These are phyloP conservation scores for Talaromyces thailandensis DNA, from an alignment of 495 filamentous ascomycete genomes.

Conservation along the genomic window DNA sequence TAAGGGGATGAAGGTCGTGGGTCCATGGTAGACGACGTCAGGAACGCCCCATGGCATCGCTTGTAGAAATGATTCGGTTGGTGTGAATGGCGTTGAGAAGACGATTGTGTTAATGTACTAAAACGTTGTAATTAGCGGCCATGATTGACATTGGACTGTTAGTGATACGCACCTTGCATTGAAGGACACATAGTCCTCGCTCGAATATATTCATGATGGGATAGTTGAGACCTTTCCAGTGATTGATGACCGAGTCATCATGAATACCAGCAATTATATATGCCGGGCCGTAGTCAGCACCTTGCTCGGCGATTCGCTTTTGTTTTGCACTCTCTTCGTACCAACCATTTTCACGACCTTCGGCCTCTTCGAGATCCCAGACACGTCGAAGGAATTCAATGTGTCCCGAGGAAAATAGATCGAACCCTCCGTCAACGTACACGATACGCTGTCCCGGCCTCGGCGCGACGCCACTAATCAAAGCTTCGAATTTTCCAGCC, in stretches of 20 bases:
- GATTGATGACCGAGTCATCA: slow-evolving; percentile 87
- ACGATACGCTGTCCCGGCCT: slow-evolving; percentile 74
- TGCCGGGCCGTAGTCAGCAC: slow-evolving; percentile 65
- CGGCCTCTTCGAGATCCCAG: slow-evolving; percentile 55
- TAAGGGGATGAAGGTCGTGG: slow-evolving; percentile 81
- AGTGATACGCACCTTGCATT: slow-evolving; percentile 65
- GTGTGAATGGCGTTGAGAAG: slow-evolving; percentile 82
- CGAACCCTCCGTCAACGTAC: slow-evolving; percentile 94
- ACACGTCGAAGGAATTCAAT: slow-evolving; percentile 87
- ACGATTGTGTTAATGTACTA: slow-evolving; percentile 82
- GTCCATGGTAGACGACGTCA: slow-evolving; percentile 85
- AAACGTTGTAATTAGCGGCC: slow-evolving; percentile 11
- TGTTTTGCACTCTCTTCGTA: slow-evolving; percentile 52
- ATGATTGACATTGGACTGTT: slow-evolving; percentile 2
- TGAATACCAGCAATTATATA: slow-evolving; percentile 91
- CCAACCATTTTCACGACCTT: slow-evolving; percentile 60
- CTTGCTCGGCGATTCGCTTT: slow-evolving; percentile 49
- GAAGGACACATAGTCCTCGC: slow-evolving; percentile 87
- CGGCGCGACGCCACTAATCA: slow-evolving; percentile 59
- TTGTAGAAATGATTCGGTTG: slow-evolving; percentile 64
- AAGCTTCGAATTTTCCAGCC: slow-evolving; percentile 45
- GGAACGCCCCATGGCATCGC: slow-evolving; percentile 67
- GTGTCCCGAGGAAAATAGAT: slow-evolving; percentile 93
- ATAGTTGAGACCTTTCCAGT: slow-evolving; percentile 95
- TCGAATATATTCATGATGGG: slow-evolving; percentile 99